Evolutionary conservation across 1,284 basidiomycete species (phyloP).

Genomic region (Termitomyces sp.): DNA sequence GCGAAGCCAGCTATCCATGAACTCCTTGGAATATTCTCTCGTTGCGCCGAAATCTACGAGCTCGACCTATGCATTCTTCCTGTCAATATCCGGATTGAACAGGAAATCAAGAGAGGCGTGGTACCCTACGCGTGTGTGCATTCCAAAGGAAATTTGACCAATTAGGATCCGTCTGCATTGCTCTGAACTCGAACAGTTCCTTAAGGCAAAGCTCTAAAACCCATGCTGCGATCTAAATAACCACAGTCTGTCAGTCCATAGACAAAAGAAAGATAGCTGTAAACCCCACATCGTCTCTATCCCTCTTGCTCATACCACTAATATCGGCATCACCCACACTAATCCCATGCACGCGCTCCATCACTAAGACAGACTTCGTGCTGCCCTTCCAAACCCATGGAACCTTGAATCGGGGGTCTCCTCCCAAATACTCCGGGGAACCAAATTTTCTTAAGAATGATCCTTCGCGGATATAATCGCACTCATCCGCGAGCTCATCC

Average conservation of each 20-base stretch:
- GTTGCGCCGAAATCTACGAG: slow-evolving; percentile 97
- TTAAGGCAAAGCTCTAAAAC: slow-evolving; percentile 85
- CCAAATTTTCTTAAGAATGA: slow-evolving; percentile 66
- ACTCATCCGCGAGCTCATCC: slow-evolving; percentile 91
- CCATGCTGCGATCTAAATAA: slow-evolving; percentile 70
- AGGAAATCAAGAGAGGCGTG: not conserved
- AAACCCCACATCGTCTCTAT: slow-evolving; percentile 67
- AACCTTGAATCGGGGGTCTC: slow-evolving; percentile 71
- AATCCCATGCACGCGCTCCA: slow-evolving; percentile 81
- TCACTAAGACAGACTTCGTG: slow-evolving; percentile 82
- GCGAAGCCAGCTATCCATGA: slow-evolving; percentile 86
- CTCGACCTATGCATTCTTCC: slow-evolving; percentile 53
- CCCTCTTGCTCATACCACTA: slow-evolving; percentile 50
- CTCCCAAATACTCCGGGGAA: slow-evolving; percentile 44
- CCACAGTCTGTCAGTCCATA: not conserved
- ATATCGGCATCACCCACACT: slow-evolving; percentile 71
- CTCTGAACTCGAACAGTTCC: slow-evolving; percentile 86
- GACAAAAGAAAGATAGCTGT: not conserved
- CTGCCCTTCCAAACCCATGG: slow-evolving; percentile 85
- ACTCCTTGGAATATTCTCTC: slow-evolving; percentile 78
- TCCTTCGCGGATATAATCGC: slow-evolving; percentile 89
- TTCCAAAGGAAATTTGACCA: slow-evolving; percentile 98
- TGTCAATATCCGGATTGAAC: not conserved
- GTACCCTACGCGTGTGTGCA: slow-evolving; percentile 41
- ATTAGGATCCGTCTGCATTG: slow-evolving; percentile 99